Conservation (phyloP, 164 flowering plant genomes). For the Vitis rotundifolia region DNA sequence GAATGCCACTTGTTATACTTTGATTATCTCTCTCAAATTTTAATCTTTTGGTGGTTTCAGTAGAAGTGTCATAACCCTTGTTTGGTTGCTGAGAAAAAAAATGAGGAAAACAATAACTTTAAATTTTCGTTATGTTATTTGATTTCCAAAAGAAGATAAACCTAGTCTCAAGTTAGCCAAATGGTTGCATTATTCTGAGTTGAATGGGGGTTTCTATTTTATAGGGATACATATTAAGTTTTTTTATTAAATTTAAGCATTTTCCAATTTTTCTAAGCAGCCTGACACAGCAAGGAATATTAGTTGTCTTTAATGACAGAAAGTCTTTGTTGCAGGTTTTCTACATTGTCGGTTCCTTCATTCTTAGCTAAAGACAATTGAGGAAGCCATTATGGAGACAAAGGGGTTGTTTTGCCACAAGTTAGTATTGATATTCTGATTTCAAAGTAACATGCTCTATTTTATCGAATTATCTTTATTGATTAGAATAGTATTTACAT, state of each 20-base stretch:
- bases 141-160: too few relatives aligned
- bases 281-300: not conserved
- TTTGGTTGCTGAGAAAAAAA: too few relatives aligned
- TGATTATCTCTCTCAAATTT: not conserved
- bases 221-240: too few relatives aligned
- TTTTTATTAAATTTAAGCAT: not conserved
- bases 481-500: not conserved
- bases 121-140: too few relatives aligned
- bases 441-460: not conserved
- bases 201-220: too few relatives aligned
- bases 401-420: not conserved
- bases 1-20: not conserved
- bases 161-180: too few relatives aligned
- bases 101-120: too few relatives aligned
- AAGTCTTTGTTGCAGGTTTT: slow-evolving; percentile 35
- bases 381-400: not conserved
- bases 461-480: not conserved
- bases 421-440: not conserved
- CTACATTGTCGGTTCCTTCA: slow-evolving; percentile 37
- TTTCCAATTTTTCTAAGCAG: not conserved
- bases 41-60: too few relatives aligned
- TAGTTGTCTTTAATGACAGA: not conserved
- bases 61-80: too few relatives aligned
- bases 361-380: slow-evolving; percentile 23
- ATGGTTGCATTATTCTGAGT: too few relatives aligned